Percentiles rank a stretch among this genome's conserved stretches.
These are phyloP conservation scores for Scutellaria galericulata DNA, from an alignment of 257 asterid genomes.

Conservation along the genomic window DNA sequence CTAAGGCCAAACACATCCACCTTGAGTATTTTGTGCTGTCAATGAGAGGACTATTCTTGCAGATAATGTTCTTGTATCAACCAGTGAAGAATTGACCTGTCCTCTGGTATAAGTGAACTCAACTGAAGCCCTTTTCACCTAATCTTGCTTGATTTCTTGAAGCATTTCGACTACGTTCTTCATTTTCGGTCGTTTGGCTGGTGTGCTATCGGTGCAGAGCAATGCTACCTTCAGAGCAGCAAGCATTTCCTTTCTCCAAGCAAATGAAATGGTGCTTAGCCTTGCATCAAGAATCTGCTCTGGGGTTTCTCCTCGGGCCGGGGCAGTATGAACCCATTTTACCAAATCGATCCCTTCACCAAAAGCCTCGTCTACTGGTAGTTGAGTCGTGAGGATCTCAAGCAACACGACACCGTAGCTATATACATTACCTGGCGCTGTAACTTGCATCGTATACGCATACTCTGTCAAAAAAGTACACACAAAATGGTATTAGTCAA, in stretches of 20 bases:
- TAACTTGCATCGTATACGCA: slow-evolving; percentile 99
- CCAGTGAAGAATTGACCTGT: not conserved
- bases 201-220: slow-evolving; percentile 83
- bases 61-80: not conserved
- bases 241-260: slow-evolving; percentile 97
- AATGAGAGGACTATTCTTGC: slow-evolving; percentile 2
- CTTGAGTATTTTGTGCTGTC: not conserved
- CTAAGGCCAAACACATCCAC: not conserved
- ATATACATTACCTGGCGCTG: slow-evolving; percentile 96
- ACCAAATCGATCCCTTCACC: slow-evolving; percentile 98
- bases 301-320: slow-evolving; percentile 90
- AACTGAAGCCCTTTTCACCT: slow-evolving; percentile 17
- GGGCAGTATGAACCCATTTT: slow-evolving; percentile 96
- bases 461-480: slow-evolving; percentile 58
- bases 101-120: slow-evolving; percentile 16
- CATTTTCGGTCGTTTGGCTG: slow-evolving; percentile 97
- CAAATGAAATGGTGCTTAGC: slow-evolving; percentile 88
- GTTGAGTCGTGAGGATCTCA: slow-evolving; percentile 81
- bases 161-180: slow-evolving; percentile 94
- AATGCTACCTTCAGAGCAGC: slow-evolving; percentile 82
- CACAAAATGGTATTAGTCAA: not conserved
- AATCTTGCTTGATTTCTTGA: slow-evolving; percentile 57
- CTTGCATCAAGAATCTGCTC: slow-evolving; percentile 95
- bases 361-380: slow-evolving; percentile 92
- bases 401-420: slow-evolving; percentile 95